Base-by-base conservation (phyloP, 228 moss, liverwort and hornwort species). In the Sphagnum fallax region DNA sequence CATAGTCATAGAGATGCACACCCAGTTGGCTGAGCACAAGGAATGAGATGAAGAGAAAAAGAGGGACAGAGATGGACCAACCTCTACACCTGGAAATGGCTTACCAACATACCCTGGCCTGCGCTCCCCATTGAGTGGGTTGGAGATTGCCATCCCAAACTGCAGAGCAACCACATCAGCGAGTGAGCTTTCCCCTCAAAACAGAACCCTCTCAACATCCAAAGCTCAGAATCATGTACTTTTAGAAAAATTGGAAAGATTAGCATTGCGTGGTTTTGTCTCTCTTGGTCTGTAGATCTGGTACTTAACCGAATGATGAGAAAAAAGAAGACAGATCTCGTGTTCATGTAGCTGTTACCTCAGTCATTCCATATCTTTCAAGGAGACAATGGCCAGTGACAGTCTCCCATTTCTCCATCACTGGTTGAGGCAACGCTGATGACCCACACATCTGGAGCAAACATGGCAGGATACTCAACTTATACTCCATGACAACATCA, bases 351-450 rank as follows among this genome's bases (percentile, higher is more conserved):
- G 62, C 62, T 14, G 6, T 61, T 75, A 95, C 95, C 95, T 97
- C 96, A 53, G 96, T 97, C 96, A 97, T 97, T 64, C 93, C 96
- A 70, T 97, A 97, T 85, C 93, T 81, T 85, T 97, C 96, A 60
- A 97, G 88, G 65, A 97, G 76, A 11, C 84, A 81, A 73, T 90
- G 87, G 4, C 91, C 82, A 4, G 96, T 88, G 66, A 90, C 79
- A 51, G 66, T 71, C 72, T 91, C 84, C 96, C 96, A 97, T 62
- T 87, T 84, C 71, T 93, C 91, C 96, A 97, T 91, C 52, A 97
- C 90, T 70, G 96, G 96, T 72, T 84, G 83, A 50, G 96, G 96
- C 72, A 97, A 85, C 67, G 96, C 96, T 16, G 96, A 93, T 64
- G 96, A 97, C 67, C 93, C 96, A 75, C 86, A 91, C 91, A 88